These are phyloP conservation scores for Colletotrichum falcatum DNA, from an alignment of 2,329 filamentous ascomycete genomes.

Conservation along the genomic window DNA sequence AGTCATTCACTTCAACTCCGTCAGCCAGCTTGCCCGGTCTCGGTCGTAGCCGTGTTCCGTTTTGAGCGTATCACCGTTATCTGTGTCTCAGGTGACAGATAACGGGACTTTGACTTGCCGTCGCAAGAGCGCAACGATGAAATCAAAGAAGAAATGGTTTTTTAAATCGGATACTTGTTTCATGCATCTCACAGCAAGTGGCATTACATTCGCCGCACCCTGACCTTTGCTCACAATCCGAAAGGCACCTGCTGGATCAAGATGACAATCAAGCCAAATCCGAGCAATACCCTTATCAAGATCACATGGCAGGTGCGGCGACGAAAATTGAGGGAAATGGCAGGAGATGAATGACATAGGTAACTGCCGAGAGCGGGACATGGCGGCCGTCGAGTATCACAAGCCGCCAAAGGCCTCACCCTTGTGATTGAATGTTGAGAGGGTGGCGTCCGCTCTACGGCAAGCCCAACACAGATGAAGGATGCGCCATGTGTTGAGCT, in stretches of 20 bases:
- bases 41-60: neutral
- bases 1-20: neutral
- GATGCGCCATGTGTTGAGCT: slow-evolving; percentile 4
- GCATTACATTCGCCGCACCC: neutral
- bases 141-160: neutral
- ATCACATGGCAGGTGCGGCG: neutral
- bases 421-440: slow-evolving; percentile 18
- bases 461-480: slow-evolving; percentile 5
- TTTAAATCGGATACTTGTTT: neutral
- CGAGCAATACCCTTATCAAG: neutral
- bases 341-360: neutral
- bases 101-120: neutral
- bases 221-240: neutral
- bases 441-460: slow-evolving; percentile 17
- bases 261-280: neutral
- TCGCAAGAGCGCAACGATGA: neutral
- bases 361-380: neutral
- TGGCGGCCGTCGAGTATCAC: neutral
- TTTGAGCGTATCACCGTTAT: neutral
- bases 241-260: neutral
- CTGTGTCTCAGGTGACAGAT: neutral
- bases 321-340: neutral
- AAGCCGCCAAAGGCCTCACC: slow-evolving; percentile 18
- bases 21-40: neutral
- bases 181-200: neutral